Conservation (phyloP, 1,284 basidiomycete genomes). For the Apiotrichum montevideense region DNA sequence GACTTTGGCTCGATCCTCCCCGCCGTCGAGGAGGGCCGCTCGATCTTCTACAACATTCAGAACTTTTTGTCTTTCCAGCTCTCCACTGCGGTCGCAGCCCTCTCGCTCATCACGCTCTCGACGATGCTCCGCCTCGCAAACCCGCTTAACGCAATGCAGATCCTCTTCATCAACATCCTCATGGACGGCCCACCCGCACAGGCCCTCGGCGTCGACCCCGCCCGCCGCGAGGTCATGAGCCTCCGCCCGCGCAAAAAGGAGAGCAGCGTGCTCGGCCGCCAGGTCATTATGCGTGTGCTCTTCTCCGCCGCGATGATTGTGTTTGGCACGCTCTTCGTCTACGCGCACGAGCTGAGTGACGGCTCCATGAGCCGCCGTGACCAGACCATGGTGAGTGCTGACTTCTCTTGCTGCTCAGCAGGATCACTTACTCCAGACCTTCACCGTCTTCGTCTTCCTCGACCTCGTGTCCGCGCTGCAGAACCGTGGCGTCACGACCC, state of each 20-base stretch:
- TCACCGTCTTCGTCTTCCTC: constrained; percentile 93
- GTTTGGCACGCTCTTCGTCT: constrained; percentile 79
- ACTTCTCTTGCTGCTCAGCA: not conserved
- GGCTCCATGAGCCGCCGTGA: constrained; percentile 74
- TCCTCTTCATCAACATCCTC: constrained; percentile 95
- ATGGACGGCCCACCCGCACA: constrained; percentile 99
- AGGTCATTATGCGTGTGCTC: constrained; percentile 69
- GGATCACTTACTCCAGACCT: constrained; percentile 52
- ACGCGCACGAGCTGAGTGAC: constrained; percentile 73
- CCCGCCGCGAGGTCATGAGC: constrained; percentile 82
- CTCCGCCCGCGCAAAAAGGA: constrained; percentile 82
- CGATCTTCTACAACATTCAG: constrained; percentile 97
- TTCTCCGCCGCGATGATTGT: constrained; percentile 92
- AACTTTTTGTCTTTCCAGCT: constrained; percentile 97
- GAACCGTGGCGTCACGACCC: constrained; percentile 80
- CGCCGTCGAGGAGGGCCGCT: constrained; percentile 95
- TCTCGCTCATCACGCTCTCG: constrained; percentile 89
- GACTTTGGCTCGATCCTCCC: constrained; percentile 92
- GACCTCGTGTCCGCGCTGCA: constrained; percentile 92
- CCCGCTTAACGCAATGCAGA: constrained; percentile 97
- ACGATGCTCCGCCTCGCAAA: constrained; percentile 83
- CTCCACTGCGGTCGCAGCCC: constrained; percentile 88
- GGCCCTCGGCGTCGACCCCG: constrained; percentile 92
- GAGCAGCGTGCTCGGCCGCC: constrained; percentile 71
- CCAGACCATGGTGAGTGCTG: constrained; percentile 76